Conservation (phyloP, 305 asterid species). For the Solanum hybrid region DNA sequence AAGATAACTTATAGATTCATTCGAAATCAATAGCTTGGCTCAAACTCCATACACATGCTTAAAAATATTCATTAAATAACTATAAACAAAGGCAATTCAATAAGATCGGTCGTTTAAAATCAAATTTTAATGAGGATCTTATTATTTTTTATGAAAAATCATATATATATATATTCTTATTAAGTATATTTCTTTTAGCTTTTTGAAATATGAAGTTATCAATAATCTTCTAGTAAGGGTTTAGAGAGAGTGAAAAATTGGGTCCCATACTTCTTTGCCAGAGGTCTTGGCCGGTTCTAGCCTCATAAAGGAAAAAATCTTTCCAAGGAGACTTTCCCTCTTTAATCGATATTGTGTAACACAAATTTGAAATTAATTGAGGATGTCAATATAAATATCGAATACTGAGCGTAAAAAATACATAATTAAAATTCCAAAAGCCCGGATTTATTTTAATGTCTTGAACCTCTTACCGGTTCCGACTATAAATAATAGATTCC, state of each 20-base stretch:
- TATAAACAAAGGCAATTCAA: background rate
- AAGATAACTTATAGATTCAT: background rate
- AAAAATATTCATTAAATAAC: background rate
- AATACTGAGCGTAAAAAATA: background rate
- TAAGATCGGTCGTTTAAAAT: background rate
- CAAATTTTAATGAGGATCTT: background rate
- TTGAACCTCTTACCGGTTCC: background rate
- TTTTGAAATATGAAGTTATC: background rate
- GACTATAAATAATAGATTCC: background rate
- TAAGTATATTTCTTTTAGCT: background rate
- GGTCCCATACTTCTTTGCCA: background rate
- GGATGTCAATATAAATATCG: fast-evolving
- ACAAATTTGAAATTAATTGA: background rate
- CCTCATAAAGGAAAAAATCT: background rate
- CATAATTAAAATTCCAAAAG: background rate
- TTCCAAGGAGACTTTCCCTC: background rate
- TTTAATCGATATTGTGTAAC: background rate
- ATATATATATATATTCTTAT: background rate
- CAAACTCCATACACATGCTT: background rate
- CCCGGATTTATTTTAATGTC: background rate
- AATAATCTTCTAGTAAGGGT: background rate
- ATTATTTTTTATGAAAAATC: background rate
- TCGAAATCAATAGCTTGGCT: background rate
- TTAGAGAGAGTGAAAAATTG: background rate
- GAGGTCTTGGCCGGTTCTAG: background rate